Conservation (phyloP, 495 filamentous ascomycete species). For the Chlorociboria aeruginascens region DNA sequence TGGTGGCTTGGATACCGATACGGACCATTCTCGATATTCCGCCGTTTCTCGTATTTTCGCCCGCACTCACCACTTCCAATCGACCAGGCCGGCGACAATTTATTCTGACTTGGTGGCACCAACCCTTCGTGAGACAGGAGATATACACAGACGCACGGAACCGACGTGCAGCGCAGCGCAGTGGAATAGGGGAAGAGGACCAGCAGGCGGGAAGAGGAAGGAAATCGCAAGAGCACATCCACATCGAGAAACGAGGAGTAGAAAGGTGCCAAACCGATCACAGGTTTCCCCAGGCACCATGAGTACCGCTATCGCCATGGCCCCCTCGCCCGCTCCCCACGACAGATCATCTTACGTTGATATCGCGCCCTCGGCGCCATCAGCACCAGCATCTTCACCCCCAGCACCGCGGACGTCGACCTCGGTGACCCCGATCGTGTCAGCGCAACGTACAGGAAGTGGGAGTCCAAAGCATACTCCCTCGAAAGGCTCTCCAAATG, state of each 20-base stretch:
- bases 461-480: constrained; percentile 32
- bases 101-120: constrained; percentile 17
- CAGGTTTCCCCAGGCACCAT: constrained; percentile 26
- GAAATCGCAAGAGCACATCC: constrained; percentile 7
- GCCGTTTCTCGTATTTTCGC: too few relatives aligned
- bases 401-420: constrained; percentile 23
- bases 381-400: constrained; percentile 30
- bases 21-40: too few relatives aligned
- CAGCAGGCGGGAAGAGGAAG: constrained; percentile 3
- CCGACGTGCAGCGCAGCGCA: constrained; percentile 4
- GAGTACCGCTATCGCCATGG: constrained; percentile 49
- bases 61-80: not conserved
- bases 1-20: too few relatives aligned
- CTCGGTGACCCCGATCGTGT: constrained; percentile 29
- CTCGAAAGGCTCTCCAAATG: constrained; percentile 29
- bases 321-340: constrained; percentile 45
- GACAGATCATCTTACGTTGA: constrained; percentile 36
- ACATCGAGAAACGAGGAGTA: constrained; percentile 3
- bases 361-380: constrained; percentile 26
- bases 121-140: constrained; percentile 14
- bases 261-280: not conserved
- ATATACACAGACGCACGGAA: constrained; percentile 17
- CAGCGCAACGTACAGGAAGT: constrained; percentile 34
- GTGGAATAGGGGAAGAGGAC: constrained; percentile 3
- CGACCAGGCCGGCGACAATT: constrained; percentile 13